Evolutionary conservation across 352 stramenopile species (phyloP).

Genomic region (Globisporangium recalcitrans): DNA sequence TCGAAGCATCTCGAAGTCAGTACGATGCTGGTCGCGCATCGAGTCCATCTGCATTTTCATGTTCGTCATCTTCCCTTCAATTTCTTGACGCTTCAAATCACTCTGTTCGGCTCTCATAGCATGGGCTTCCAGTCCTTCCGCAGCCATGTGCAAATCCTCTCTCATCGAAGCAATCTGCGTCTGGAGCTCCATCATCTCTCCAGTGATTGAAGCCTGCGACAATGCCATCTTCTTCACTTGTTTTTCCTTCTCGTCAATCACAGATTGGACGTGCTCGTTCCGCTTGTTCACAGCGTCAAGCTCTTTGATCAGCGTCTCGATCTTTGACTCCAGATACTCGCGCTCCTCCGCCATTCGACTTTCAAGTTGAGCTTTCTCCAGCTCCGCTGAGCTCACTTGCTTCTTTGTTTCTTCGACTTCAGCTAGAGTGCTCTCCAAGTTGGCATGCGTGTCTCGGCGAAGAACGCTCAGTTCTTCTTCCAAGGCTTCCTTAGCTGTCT

Average conservation of each 20-base stretch:
- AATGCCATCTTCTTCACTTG: conserved; percentile 59
- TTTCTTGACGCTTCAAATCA: conserved; percentile 42
- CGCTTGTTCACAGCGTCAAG: conserved; percentile 41
- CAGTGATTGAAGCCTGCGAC: conserved; percentile 57
- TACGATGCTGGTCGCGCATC: conserved; percentile 52
- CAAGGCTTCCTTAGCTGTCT: conserved; percentile 23
- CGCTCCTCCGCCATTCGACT: conserved; percentile 47
- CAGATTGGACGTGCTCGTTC: conserved; percentile 28
- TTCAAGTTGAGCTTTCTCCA: conserved; percentile 22
- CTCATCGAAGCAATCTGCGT: conserved; percentile 51
- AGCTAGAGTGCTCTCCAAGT: conserved; percentile 30
- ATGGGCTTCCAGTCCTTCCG: conserved; percentile 62
- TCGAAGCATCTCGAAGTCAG: conserved; percentile 55
- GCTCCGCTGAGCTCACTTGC: conserved; percentile 9
- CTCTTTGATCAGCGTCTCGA: conserved; percentile 60
- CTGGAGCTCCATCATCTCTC: conserved; percentile 55
- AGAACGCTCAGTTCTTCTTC: conserved; percentile 37
- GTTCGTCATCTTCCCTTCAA: conserved; percentile 44
- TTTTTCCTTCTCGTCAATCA: conserved; percentile 62
- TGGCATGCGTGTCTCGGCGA: conserved; percentile 31
- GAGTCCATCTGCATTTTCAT: conserved; percentile 43
- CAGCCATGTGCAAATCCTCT: conserved; percentile 63
- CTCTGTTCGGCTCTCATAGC: conserved; percentile 50
- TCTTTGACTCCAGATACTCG: conserved; percentile 62
- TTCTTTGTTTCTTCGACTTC: conserved; percentile 15